phyloP scores from a whole-genome alignment of 176 grass and related monocot species.

The Microstegium vimineum region DNA sequence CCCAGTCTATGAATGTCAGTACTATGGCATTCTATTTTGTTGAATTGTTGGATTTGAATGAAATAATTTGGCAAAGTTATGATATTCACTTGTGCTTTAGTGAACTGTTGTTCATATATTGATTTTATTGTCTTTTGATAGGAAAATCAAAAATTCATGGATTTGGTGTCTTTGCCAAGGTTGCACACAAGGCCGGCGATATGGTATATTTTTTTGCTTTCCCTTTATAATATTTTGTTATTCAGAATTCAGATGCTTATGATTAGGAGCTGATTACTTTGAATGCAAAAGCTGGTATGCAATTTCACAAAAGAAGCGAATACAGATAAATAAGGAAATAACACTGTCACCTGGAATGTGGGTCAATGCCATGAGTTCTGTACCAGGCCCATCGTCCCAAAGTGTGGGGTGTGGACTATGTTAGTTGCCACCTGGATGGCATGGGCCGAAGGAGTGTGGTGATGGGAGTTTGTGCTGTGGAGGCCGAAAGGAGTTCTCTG shows the following conservation, averaged over 20 bases:
- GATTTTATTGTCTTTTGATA: slow-evolving; percentile 21
- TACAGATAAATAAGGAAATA: not conserved
- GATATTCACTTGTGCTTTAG: not conserved
- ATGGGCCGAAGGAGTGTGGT: not conserved
- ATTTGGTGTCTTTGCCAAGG: slow-evolving; percentile 94
- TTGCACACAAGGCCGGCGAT: slow-evolving; percentile 92
- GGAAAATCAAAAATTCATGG: slow-evolving; percentile 99
- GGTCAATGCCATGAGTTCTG: not conserved
- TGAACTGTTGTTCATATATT: not conserved
- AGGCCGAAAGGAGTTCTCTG: not conserved
- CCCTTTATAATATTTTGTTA: slow-evolving; percentile 10
- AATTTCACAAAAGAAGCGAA: not conserved
- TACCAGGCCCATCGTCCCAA: not conserved
- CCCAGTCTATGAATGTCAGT: too few relatives aligned
- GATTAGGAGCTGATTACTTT: slow-evolving; percentile 11
- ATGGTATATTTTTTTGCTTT: slow-evolving; percentile 61
- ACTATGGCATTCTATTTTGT: not conserved
- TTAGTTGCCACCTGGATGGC: not conserved
- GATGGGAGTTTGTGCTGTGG: not conserved
- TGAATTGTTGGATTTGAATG: not conserved
- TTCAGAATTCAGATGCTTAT: slow-evolving; percentile 14
- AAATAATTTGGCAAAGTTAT: not conserved
- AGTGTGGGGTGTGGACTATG: not conserved
- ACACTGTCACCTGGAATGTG: not conserved
- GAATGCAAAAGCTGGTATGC: not conserved